Percentiles rank a stretch among this genome's conserved stretches.
Evolutionary conservation across 1,284 basidiomycete species (phyloP).

Genomic region (Farysia itapuensis): DNA sequence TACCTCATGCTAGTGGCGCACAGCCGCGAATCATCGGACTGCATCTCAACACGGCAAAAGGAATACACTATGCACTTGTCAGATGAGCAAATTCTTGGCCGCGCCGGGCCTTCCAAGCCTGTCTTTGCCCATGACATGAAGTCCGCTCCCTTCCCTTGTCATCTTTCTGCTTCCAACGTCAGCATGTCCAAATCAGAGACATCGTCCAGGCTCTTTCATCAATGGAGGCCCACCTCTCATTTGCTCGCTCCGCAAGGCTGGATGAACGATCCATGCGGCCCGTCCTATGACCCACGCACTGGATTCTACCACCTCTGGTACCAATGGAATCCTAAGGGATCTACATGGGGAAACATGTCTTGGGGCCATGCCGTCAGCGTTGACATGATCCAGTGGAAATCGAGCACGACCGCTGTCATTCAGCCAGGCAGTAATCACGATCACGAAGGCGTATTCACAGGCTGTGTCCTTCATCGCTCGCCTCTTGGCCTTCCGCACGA

Average conservation of each 20-base stretch:
- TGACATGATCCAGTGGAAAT: constrained; percentile 42
- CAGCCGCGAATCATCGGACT: too few relatives aligned
- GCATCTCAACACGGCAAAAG: too few relatives aligned
- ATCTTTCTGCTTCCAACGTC: too few relatives aligned
- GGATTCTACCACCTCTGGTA: constrained; percentile 43
- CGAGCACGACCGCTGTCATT: constrained; percentile 16
- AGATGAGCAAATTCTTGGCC: too few relatives aligned
- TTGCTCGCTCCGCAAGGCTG: constrained; percentile 45
- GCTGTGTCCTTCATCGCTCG: constrained; percentile 33
- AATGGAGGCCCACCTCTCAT: constrained; percentile 38
- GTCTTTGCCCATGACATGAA: too few relatives aligned
- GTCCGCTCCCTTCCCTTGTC: too few relatives aligned
- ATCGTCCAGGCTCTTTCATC: constrained; percentile 21
- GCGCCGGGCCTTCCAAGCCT: too few relatives aligned
- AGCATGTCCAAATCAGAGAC: too few relatives aligned
- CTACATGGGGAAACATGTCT: constrained; percentile 46
- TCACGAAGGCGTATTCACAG: constrained; percentile 42
- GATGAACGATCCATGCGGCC: constrained; percentile 50
- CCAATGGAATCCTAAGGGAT: constrained; percentile 41
- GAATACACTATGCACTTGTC: too few relatives aligned
- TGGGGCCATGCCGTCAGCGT: constrained; percentile 42
- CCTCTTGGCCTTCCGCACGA: constrained; percentile 10
- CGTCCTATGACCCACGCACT: constrained; percentile 31
- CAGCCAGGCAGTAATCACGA: constrained; percentile 35
- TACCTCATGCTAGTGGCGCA: too few relatives aligned